Percentiles rank a stretch among this genome's conserved stretches.
Evolutionary conservation across 768 basidiomycete species (phyloP).

Genomic region (Clathrus columnatus): DNA sequence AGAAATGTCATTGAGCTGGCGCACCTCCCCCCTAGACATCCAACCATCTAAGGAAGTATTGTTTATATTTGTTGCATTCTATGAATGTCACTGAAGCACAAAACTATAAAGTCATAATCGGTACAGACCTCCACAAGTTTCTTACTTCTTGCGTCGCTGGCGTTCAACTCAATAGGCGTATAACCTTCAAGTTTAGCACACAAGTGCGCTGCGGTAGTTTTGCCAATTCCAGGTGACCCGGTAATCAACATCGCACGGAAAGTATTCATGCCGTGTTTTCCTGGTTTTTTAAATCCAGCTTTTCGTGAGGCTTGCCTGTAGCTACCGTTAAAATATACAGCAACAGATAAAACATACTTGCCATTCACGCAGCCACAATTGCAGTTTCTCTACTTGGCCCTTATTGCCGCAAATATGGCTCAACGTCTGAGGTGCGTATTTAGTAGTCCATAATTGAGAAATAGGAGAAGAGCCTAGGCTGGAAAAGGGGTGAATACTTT

Average conservation of each 20-base stretch:
- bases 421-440: constrained; percentile 81
- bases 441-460: constrained; percentile 84
- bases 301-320: constrained; percentile 67
- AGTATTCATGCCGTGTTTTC: constrained; percentile 79
- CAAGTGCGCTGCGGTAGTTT: constrained; percentile 92
- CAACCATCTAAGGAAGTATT: constrained; percentile 86
- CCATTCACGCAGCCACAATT: constrained; percentile 85
- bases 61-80: constrained; percentile 87
- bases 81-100: neutral
- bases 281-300: constrained; percentile 84
- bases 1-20: constrained; percentile 10
- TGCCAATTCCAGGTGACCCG: constrained; percentile 94
- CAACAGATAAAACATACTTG: constrained; percentile 24
- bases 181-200: constrained; percentile 87
- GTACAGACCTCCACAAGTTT: constrained; percentile 81
- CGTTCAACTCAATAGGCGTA: constrained; percentile 91
- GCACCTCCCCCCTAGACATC: constrained; percentile 50
- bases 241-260: constrained; percentile 85
- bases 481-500: neutral
- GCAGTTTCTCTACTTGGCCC: constrained; percentile 78
- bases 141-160: constrained; percentile 92
- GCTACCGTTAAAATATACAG: neutral
- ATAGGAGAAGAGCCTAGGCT: constrained; percentile 33
- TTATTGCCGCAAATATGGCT: constrained; percentile 98
- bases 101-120: neutral